A percentile compares a stretch with the other conserved stretches of the same genome.
Evolutionary conservation across 1,284 basidiomycete genomes (phyloP).

Genomic region (Gomphus sp.): DNA sequence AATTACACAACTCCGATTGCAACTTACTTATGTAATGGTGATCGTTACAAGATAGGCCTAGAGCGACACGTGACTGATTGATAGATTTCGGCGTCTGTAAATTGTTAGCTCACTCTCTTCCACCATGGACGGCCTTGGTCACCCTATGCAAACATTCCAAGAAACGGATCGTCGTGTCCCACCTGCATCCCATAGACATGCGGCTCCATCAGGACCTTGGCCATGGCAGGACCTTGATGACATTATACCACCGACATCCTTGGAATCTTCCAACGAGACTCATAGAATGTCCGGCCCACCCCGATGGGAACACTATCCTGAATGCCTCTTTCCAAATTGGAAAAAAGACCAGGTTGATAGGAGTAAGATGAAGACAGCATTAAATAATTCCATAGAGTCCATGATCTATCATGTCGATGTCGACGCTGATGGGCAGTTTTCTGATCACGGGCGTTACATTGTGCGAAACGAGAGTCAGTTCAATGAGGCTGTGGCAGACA

Average conservation of each 20-base stretch:
- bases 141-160: too few relatives aligned
- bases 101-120: neutral
- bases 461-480: conserved; percentile 16
- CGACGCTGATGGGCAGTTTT: conserved; percentile 27
- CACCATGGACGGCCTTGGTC: neutral
- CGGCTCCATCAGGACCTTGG: conserved; percentile 28
- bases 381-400: conserved; percentile 20
- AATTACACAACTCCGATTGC: too few relatives aligned
- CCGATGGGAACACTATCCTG: conserved; percentile 36
- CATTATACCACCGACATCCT: neutral
- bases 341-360: conserved; percentile 31
- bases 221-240: conserved; percentile 25
- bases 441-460: conserved; percentile 16
- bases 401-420: conserved; percentile 35
- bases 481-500: conserved; percentile 21
- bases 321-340: conserved; percentile 45
- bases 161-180: too few relatives aligned
- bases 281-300: neutral
- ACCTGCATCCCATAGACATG: conserved; percentile 19
- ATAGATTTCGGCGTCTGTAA: neutral
- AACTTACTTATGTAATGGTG: neutral
- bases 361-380: conserved; percentile 27
- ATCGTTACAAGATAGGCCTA: neutral
- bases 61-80: neutral
- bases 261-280: conserved; percentile 12